Base-by-base conservation (phyloP, 2,329 filamentous ascomycete genomes). In the Verticillium isaacii region DNA sequence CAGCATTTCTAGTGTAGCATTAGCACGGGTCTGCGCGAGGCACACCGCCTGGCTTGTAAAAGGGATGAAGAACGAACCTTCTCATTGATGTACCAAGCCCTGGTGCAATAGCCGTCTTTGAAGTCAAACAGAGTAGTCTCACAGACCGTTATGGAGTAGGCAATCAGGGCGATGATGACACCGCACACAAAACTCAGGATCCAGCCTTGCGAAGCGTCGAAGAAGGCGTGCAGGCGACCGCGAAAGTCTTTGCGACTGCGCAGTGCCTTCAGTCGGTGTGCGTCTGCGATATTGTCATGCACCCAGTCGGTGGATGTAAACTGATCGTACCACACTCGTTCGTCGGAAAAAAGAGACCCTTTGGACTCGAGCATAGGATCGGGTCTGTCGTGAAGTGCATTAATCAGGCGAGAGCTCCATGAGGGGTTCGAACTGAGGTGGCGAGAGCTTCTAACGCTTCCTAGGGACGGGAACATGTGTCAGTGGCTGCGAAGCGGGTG, bases 291-390 rank as follows among this genome's bases (percentile, higher is more conserved):
- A 73, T 90, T 93, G 75, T 99, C 95, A 73, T 97, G 94, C 1
- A 99, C 93, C 95, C 95, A 99, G 74, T 99, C 94, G 61, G 92
- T 97, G 7, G 92, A 96, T 6, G 93, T 97, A 71, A 97, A 97
- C 76, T 99, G 95, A 79, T 99, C 95, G 77, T 98, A 98, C 95
- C 95, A 98, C 11, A 96, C 90, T 63, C 95, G 88, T 68, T 98
- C 93, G 71, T 97, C 91, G 58, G 89, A 80, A 68, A 87, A 89
- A 11, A 90, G 76, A 5, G 86, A 88, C 37, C 82, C 78, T 69
- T 88, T 90, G 57, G 88, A 88, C 65, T 89, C 87, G 64, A 81
- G 75, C 75, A 89, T 78, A 64, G 82, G 82, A 34, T 84, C 81
- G 68, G 82, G 84, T 65, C 81, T 79, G 69, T 83, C 87, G 62